Evolutionary conservation across 2,329 filamentous ascomycete genomes (phyloP).

Genomic region (Pseudohalonectria lignicola): DNA sequence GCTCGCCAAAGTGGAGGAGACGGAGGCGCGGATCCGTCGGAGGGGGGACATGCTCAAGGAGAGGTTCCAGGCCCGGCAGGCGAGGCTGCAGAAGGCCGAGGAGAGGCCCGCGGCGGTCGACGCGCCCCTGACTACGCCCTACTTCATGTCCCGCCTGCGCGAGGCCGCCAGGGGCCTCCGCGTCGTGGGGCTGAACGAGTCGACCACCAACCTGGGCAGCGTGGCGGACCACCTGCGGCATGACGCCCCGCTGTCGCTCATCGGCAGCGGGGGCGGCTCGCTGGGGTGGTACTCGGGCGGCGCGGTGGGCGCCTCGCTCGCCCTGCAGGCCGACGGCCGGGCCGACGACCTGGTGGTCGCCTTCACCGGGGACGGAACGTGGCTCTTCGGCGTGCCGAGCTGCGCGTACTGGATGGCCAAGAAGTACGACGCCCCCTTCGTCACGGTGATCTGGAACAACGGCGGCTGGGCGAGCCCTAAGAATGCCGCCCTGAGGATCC

Average conservation of each 20-base stretch:
- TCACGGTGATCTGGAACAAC: constrained; percentile 12
- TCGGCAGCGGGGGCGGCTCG: constrained; percentile 17
- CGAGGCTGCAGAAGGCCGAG: constrained; percentile 29
- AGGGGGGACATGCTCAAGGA: too few species aligned
- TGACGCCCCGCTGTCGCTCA: constrained; percentile 22
- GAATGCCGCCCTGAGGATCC: constrained; percentile 8
- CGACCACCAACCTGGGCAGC: constrained; percentile 28
- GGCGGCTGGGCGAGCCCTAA: constrained; percentile 9
- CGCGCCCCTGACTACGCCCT: constrained; percentile 36
- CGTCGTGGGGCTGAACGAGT: constrained; percentile 53
- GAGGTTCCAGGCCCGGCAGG: not conserved
- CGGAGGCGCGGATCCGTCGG: too few species aligned
- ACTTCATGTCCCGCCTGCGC: constrained; percentile 38
- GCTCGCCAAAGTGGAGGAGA: too few species aligned
- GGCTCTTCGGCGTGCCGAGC: constrained; percentile 9
- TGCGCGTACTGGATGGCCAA: constrained; percentile 11
- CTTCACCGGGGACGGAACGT: constrained; percentile 10
- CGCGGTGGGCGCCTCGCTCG: constrained; percentile 18
- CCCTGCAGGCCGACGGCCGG: constrained; percentile 3
- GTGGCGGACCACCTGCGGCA: constrained; percentile 51
- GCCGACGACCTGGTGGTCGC: constrained; percentile 6
- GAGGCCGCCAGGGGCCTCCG: constrained; percentile 43
- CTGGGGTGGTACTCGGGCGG: constrained; percentile 22
- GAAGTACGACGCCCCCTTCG: constrained; percentile 8
- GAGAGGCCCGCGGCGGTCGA: constrained; percentile 34